Evolutionary conservation across 371 early-diverging fungal genomes (phyloP), one percentile per base, ranked within the genome.

Genomic region (Mortierella sp.): DNA sequence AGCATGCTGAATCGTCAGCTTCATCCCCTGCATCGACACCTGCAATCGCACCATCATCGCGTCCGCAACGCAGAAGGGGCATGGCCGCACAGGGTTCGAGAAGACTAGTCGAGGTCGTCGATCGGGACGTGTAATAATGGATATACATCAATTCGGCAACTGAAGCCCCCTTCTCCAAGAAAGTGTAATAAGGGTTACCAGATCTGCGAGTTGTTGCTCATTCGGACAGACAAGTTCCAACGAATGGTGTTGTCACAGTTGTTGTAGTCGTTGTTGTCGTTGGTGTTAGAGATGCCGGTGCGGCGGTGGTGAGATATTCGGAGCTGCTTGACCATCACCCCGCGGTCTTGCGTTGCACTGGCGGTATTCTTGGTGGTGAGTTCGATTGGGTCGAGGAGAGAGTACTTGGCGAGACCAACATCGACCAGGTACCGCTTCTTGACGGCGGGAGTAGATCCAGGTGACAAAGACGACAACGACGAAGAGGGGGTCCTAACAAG

Each of bases 131-230:
- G 63, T 72, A 80, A n/a, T 72, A 63, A n/a, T 75, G 63, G 16
- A 80, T 75, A 38, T 32, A 32, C 0, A 49, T 29, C 10, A 63
- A 2, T 43, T 75, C 51, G 0, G n/a, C 32, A 4, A 54, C 14
- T 6, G 58, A 14, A 3, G 68, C 76, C 7, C 29, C 58, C 18
- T 46, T 7, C 4, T 75, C 80, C 5, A 49, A 35, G 60, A 79
- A 75, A 2, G 79, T 79, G 41, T 75, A 79, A 14, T 71, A 51
- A 5, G 72, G 76, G 55, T 55, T 55, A 80, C 55, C 65, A 75
- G 29, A 75, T 54, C 4, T 60, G 72, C 21, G 68, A 71, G 11
- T 43, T 60, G 10, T 60, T 32, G 10, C 14, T 11, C 65, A 54
- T 65, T 27, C 44, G 72, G 14, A 71, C 65, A 24, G 75, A 38